Evolutionary conservation across 139 green algal species (phyloP).

Genomic region (Pleodorina starrii): DNA sequence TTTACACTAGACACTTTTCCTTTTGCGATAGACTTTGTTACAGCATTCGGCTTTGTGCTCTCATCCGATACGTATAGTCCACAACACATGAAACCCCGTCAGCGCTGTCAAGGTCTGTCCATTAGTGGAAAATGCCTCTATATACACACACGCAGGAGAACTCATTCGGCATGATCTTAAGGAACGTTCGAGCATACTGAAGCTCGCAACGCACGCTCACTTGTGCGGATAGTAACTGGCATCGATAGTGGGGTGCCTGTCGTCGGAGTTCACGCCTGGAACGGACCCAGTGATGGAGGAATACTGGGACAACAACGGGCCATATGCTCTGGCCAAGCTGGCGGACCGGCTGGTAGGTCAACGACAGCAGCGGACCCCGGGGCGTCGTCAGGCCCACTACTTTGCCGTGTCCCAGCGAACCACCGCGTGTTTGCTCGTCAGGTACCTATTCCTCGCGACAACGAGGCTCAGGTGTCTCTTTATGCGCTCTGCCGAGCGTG

Average conservation of each 20-base stretch:
- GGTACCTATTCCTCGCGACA: slow-evolving; percentile 13
- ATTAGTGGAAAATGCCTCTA: neutral
- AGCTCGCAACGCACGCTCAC: neutral
- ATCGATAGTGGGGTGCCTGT: neutral
- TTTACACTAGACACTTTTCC: too few species aligned
- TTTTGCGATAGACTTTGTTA: too few species aligned
- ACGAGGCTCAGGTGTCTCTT: neutral
- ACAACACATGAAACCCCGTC: neutral
- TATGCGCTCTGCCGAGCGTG: slow-evolving; percentile 47
- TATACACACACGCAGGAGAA: neutral
- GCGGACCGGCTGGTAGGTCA: neutral
- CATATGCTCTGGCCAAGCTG: neutral
- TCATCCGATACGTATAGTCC: neutral
- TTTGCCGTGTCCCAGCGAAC: neutral
- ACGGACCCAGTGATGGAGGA: slow-evolving; percentile 13
- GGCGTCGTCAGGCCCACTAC: neutral
- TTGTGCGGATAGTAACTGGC: neutral
- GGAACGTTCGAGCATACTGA: neutral
- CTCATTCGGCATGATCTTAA: neutral
- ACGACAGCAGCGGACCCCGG: neutral
- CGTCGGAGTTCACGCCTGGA: neutral
- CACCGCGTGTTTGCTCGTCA: neutral
- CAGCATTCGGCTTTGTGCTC: too few species aligned
- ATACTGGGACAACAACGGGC: neutral
- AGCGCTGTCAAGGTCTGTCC: slow-evolving; percentile 11